Evolutionary conservation across 495 filamentous ascomycete species (phyloP), one percentile per base, ranked within the genome.

Genomic region (Neurospora sp.): DNA sequence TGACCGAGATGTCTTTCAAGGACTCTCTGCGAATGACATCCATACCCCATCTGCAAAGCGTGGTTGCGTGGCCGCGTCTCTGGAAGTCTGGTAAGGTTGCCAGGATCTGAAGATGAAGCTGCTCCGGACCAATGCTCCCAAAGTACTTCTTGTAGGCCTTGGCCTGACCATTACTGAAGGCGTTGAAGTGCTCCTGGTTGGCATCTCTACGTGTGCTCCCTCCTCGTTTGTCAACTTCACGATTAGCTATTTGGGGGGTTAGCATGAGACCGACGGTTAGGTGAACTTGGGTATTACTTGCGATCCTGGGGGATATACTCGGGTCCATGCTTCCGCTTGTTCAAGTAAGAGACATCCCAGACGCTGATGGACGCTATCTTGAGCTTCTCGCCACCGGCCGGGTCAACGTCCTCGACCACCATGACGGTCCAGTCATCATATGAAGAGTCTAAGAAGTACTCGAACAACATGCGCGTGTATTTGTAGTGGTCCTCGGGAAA

Each of bases 31-130:
- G 71, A 22, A 78, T 75, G 12, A 75, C 68, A 9, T 80, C 77
- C 74, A 81, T 79, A 20, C 73, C 80, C 81, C 80, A 82, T 18
- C 35, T 72, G 39, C 80, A 81, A 9, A 82, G 74, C 35, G 77
- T 76, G 4, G 79, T 74, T 20, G 68, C 81, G 40, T 80, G 78
- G 41, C 81, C 81, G 14, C 81, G 76, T 14, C 80, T 75, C 69
- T 79, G 79, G 69, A 76, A 81, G 4, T 74, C 73, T 41, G 79
- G 80, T 11, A 74, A 71, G 7, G 81, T 82, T 61, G 78, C 80
- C 18, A 82, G 77, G 38, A 82, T 78, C 74, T 79, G 79, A 5
- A 82, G 78, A 39, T 80, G 81, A 18, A 82, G 77, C 72, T 82
- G 78, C 38, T 79, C 76, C 3, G 78, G 74, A 6, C 81, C 79